Base-by-base conservation (phyloP, 805 yeast genomes). In the Metschnikowia reukaufii region DNA sequence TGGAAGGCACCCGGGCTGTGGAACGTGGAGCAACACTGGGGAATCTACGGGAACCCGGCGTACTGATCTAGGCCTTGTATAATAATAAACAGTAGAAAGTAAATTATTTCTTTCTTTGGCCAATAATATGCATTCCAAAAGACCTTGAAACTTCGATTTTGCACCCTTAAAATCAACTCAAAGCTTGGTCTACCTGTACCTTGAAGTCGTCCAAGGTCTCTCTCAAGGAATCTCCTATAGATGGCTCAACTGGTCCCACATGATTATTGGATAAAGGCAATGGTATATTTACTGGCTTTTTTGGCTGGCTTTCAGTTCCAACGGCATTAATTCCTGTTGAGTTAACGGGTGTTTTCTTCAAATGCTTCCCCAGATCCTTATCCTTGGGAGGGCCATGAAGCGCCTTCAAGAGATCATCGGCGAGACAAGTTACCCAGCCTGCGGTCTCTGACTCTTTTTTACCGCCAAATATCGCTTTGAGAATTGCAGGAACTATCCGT, bases 21-120 rank as follows among this genome's bases (percentile, higher is more conserved):
- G 64, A 77, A 76, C 47, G 85, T 82, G 48, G 88, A 83, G 63
- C 75, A 80, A 63, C 76, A 70, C 67, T 80, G 84, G 84, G 85
- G 85, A 46, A 61, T 80, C 45, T 79, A 61, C 57, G 78, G 79
- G 48, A 75, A 76, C 55, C 58, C 57, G 6, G 17, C 33, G 32
- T 44, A 39, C 35, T 39, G 38, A 44, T 18, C 3, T 21, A 7
- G 7, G 12, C 4, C 20, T n/a, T 42, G 36, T 16, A 42, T 33
- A 36, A 12, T 42, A 42, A 42, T 36, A 31, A 35, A 20, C 4
- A n/a, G n/a, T n/a, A n/a, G n/a, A n/a, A n/a, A n/a, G n/a, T n/a
- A n/a, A n/a, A n/a, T n/a, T n/a, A n/a, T n/a, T n/a, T n/a, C n/a
- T n/a, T n/a, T n/a, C n/a, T n/a, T n/a, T n/a, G n/a, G n/a, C n/a